phyloP scores from a whole-genome alignment of 768 basidiomycete genomes.

The Boletus insuetus region DNA sequence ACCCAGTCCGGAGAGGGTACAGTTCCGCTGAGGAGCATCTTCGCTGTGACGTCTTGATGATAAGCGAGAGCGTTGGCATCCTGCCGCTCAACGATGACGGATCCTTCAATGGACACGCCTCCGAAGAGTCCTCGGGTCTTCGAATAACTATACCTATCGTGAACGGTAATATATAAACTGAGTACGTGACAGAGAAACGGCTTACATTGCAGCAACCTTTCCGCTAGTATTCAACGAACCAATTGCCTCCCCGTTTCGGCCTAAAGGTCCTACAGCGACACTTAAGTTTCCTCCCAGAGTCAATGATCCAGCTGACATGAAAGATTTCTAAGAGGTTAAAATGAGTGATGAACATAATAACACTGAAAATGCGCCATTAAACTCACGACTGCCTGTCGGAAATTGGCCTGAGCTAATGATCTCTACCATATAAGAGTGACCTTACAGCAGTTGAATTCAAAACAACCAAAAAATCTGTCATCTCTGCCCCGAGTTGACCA shows the following conservation, averaged over 20 bases:
- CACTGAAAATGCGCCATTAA: neutral
- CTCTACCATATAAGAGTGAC: slow-evolving; percentile 8
- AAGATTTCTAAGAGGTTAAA: slow-evolving; percentile 54
- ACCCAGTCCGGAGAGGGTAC: slow-evolving; percentile 81
- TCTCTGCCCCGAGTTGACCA: slow-evolving; percentile 76
- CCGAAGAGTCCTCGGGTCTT: slow-evolving; percentile 94
- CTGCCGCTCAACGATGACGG: slow-evolving; percentile 89
- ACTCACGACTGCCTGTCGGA: slow-evolving; percentile 59
- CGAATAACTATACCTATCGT: slow-evolving; percentile 77
- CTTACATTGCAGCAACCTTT: slow-evolving; percentile 87
- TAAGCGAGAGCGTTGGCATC: slow-evolving; percentile 91
- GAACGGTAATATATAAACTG: neutral
- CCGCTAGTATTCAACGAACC: slow-evolving; percentile 83
- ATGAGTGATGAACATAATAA: neutral
- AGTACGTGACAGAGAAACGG: neutral
- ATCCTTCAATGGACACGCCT: slow-evolving; percentile 85
- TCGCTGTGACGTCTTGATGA: slow-evolving; percentile 64
- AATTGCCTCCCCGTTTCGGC: slow-evolving; percentile 88
- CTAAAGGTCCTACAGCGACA: slow-evolving; percentile 86
- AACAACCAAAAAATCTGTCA: slow-evolving; percentile 90
- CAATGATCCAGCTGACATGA: slow-evolving; percentile 93
- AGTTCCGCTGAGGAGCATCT: slow-evolving; percentile 75
- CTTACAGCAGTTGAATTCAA: slow-evolving; percentile 78
- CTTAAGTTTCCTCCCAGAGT: slow-evolving; percentile 91
- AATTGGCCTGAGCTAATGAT: slow-evolving; percentile 3